A percentile compares a stretch with the other conserved stretches of the same genome.
phyloP scores from a whole-genome alignment of 768 basidiomycete species.

The Lentinula lateritia region DNA sequence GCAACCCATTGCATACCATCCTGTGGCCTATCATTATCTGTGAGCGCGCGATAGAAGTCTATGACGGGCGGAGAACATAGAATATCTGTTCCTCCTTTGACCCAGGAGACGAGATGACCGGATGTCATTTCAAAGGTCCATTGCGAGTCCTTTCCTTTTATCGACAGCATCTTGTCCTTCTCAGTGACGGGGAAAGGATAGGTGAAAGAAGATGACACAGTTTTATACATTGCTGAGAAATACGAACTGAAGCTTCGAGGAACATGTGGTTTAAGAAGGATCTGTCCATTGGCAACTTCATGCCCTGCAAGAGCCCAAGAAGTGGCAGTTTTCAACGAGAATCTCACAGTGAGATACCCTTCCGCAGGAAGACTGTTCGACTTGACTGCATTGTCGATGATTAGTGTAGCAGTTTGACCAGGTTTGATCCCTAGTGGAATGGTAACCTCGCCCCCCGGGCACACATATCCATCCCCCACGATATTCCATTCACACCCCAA shows the following conservation, averaged over 20 bases:
- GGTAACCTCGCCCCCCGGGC: not conserved
- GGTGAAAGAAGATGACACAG: not conserved
- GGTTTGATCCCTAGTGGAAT: constrained; percentile 4
- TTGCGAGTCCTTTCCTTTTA: not conserved
- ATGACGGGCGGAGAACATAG: constrained; percentile 1
- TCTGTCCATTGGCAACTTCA: constrained; percentile 9
- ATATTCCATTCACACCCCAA: constrained; percentile 3
- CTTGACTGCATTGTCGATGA: not conserved
- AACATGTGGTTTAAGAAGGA: not conserved
- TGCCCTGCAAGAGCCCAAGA: constrained; percentile 7
- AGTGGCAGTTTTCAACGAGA: not conserved
- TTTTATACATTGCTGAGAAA: not conserved
- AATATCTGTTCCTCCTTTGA: constrained; percentile 1
- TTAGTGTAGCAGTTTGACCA: not conserved
- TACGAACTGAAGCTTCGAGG: not conserved
- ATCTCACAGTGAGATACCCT: constrained; percentile 1
- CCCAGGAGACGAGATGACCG: constrained; percentile 3
- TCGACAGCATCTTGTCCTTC: not conserved
- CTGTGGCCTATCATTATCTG: constrained; percentile 8
- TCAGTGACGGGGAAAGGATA: not conserved
- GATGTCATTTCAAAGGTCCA: constrained; percentile 7
- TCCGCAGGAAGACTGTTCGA: not conserved
- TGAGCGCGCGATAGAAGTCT: constrained; percentile 8
- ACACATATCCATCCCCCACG: not conserved
- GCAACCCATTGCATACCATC: constrained; percentile 7